A percentile compares a stretch with the other conserved stretches of the same genome.
These are phyloP conservation scores for Pichia scutulata DNA, from an alignment of 805 yeast genomes.

Conservation along the genomic window DNA sequence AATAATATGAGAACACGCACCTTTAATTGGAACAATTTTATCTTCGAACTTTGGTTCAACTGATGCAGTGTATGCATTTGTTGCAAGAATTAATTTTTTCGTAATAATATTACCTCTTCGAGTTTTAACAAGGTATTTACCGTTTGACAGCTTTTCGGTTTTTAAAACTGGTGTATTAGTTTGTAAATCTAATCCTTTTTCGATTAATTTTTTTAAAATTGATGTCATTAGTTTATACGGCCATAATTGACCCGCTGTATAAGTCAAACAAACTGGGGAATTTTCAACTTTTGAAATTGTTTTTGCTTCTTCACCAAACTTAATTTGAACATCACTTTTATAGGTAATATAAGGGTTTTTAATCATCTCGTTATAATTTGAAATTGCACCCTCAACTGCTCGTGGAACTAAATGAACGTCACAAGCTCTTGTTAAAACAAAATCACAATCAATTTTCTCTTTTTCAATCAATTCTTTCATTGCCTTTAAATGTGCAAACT, in stretches of 20 bases:
- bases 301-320: conserved; percentile 27
- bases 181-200: too few species aligned
- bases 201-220: too few species aligned
- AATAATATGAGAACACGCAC: conserved; percentile 7
- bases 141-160: conserved; percentile 10
- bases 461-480: conserved; percentile 29
- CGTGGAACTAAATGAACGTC: conserved; percentile 20
- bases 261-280: conserved; percentile 28
- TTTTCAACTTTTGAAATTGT: conserved; percentile 24
- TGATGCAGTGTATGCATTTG: neutral
- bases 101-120: too few species aligned
- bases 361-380: conserved; percentile 18
- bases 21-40: conserved; percentile 24
- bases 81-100: too few species aligned
- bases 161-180: too few species aligned
- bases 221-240: conserved; percentile 35
- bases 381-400: conserved; percentile 16
- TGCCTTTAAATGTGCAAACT: conserved; percentile 28
- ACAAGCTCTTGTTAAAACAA: conserved; percentile 25
- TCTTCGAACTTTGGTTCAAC: conserved; percentile 22
- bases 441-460: conserved; percentile 28
- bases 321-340: conserved; percentile 27
- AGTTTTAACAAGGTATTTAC: neutral
- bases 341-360: conserved; percentile 4
- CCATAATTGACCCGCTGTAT: conserved; percentile 38